Evolutionary conservation across 495 filamentous ascomycete genomes (phyloP), one percentile per base, ranked within the genome.

Genomic region (Halenospora varia): DNA sequence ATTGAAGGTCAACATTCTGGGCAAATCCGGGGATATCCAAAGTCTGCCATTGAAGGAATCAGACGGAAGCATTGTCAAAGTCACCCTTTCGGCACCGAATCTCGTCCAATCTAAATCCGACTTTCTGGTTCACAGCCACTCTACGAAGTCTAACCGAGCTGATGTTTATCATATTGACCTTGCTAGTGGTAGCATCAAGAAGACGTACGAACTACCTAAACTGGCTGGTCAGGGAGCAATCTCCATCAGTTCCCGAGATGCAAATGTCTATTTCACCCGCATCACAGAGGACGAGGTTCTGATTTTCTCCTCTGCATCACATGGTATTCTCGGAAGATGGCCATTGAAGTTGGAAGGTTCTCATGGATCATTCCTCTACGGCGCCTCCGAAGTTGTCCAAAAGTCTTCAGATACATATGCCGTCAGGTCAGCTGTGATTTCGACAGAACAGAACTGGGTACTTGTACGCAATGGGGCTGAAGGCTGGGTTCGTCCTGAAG

Each of bases 191-290:
- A 75, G 71, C 4, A 78, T 92, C 25, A 77, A 74, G 1, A 89
- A 89, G 66, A 86, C 86, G 1, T 96, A 96, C 64, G 76, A 81
- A 23, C 75, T 97, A 2, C 88, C 91, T 1, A 80, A 81, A 29
- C 55, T 89, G 22, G 65, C 78, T 22, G 89, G 88, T 4, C 75
- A 75, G 51, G 91, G 90, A 26, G 83, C 84, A 2, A 89, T 96
- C 65, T 87, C 94, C 2, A 84, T 83, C 0, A 96, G 86, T 72
- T 88, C 83, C 11, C 77, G 81, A 44, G 87, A 83, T 55, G 82
- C 87, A 2, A 90, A 95, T 68, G 87, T 94, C 8, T 97, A 90
- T 73, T 96, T 97, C 65, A 92, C 87, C 1, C 77, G 92, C 40
- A 73, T 89, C 57, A 90, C 89, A 0, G 73, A 85, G 19, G 81